phyloP scores from a whole-genome alignment of 176 grass and related monocot species.

The Lolium multiflorum region DNA sequence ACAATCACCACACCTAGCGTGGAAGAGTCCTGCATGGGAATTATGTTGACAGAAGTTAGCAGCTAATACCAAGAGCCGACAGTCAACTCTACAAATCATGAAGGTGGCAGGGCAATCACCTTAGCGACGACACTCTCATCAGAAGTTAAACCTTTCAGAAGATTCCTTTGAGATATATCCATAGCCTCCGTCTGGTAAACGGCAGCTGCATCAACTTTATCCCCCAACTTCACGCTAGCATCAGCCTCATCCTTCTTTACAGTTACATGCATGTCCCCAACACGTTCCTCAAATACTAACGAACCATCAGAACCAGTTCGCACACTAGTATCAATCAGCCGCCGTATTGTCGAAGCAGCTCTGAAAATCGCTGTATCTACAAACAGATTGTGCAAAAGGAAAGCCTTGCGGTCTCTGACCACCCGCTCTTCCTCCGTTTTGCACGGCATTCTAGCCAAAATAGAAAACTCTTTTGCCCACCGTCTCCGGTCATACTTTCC shows the following conservation, averaged over 20 bases:
- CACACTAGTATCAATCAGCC: slow-evolving; percentile 46
- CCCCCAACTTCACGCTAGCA: slow-evolving; percentile 69
- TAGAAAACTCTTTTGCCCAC: slow-evolving; percentile 86
- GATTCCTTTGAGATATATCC: slow-evolving; percentile 82
- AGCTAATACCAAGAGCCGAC: slow-evolving; percentile 15
- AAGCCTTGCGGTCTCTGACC: slow-evolving; percentile 94
- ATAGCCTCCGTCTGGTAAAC: slow-evolving; percentile 46
- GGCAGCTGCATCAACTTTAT: slow-evolving; percentile 78
- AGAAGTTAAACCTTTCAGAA: slow-evolving; percentile 95
- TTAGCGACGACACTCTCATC: slow-evolving; percentile 81
- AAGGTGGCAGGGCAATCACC: slow-evolving; percentile 52
- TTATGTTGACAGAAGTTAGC: slow-evolving; percentile 30
- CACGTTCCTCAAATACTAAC: slow-evolving; percentile 64
- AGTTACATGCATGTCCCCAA: slow-evolving; percentile 75
- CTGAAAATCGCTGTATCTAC: slow-evolving; percentile 91
- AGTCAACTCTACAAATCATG: background rate
- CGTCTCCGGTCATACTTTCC: slow-evolving; percentile 65
- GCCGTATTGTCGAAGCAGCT: slow-evolving; percentile 64
- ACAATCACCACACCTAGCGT: slow-evolving; percentile 87
- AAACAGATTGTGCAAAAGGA: slow-evolving; percentile 91
- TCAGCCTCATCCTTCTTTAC: slow-evolving; percentile 70
- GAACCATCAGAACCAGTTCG: slow-evolving; percentile 40
- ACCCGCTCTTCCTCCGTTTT: slow-evolving; percentile 91
- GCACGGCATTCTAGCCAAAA: slow-evolving; percentile 76
- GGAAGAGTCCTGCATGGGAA: slow-evolving; percentile 65